Percentiles rank a stretch among this genome's conserved stretches.
Evolutionary conservation across 495 filamentous ascomycete genomes (phyloP).

Genomic region (Hyaloscypha hepaticicola): DNA sequence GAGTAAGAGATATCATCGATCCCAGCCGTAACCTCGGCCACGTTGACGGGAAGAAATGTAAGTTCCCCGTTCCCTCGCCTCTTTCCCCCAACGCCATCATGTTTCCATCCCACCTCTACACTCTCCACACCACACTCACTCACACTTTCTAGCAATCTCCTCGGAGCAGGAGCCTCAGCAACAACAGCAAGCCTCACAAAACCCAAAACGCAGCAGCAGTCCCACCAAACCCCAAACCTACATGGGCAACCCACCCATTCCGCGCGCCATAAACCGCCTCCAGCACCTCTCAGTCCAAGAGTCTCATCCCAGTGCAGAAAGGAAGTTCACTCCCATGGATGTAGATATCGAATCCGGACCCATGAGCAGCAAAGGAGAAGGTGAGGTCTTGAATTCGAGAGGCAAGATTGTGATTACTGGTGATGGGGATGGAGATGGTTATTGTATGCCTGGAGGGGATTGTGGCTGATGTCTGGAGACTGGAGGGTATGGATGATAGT

Average conservation of each 20-base stretch:
- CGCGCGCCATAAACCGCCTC: conserved; percentile 18
- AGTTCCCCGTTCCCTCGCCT: neutral
- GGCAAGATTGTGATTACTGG: conserved; percentile 21
- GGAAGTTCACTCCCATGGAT: conserved; percentile 25
- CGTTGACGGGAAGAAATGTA: conserved; percentile 32
- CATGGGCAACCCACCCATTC: conserved; percentile 11
- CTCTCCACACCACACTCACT: neutral
- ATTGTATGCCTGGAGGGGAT: conserved; percentile 20
- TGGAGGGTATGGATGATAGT: too few species aligned
- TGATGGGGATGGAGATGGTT: conserved; percentile 6
- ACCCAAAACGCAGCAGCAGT: neutral
- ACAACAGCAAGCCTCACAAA: neutral
- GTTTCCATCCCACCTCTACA: neutral
- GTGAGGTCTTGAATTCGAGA: conserved; percentile 13
- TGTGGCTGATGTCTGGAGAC: conserved; percentile 13
- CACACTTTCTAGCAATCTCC: neutral
- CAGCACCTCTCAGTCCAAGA: neutral
- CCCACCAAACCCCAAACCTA: neutral
- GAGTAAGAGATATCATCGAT: conserved; percentile 81
- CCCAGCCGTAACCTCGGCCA: conserved; percentile 79
- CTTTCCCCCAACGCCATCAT: neutral
- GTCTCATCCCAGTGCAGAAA: neutral
- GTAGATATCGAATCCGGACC: conserved; percentile 13
- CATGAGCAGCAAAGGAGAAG: conserved; percentile 2
- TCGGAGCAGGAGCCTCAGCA: neutral